Evolutionary conservation across 768 basidiomycete species (phyloP).

Genomic region (Suillus alpinus): DNA sequence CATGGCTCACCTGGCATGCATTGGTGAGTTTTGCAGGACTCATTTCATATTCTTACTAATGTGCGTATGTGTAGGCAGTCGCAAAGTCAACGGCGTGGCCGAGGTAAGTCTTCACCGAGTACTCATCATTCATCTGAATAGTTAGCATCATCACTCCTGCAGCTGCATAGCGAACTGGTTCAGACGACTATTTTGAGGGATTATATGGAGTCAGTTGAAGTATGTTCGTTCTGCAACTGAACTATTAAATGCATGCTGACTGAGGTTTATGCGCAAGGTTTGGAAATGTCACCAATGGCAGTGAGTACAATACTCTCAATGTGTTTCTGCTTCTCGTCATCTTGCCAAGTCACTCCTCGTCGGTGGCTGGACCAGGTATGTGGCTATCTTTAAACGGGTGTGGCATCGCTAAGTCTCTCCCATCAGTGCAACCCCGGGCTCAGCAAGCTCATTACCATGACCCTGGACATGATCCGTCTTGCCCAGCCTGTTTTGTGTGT

Average conservation of each 20-base stretch:
- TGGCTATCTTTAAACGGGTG: neutral
- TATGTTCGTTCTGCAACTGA: slow-evolving; percentile 13
- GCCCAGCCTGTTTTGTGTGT: no score
- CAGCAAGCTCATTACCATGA: slow-evolving; percentile 78
- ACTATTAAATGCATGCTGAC: slow-evolving; percentile 12
- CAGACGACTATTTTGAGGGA: slow-evolving; percentile 82
- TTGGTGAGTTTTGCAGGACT: slow-evolving; percentile 40
- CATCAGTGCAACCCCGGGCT: slow-evolving; percentile 83
- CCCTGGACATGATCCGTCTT: no score
- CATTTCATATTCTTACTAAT: slow-evolving; percentile 2
- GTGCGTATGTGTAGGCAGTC: slow-evolving; percentile 54
- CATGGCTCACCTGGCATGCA: slow-evolving; percentile 90
- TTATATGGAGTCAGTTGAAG: slow-evolving; percentile 90
- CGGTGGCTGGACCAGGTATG: slow-evolving; percentile 82
- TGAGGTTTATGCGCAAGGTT: slow-evolving; percentile 43
- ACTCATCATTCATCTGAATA: neutral
- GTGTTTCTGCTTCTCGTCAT: neutral
- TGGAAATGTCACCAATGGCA: slow-evolving; percentile 90
- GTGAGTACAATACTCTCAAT: slow-evolving; percentile 41
- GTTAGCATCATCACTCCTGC: neutral
- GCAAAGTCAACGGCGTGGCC: slow-evolving; percentile 94
- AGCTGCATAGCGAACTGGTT: slow-evolving; percentile 89
- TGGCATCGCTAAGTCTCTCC: slow-evolving; percentile 7
- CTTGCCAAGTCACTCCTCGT: slow-evolving; percentile 72
- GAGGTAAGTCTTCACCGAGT: slow-evolving; percentile 45